Evolutionary conservation across 805 yeast genomes (phyloP).

Genomic region (Yamadazyma akitaensis): DNA sequence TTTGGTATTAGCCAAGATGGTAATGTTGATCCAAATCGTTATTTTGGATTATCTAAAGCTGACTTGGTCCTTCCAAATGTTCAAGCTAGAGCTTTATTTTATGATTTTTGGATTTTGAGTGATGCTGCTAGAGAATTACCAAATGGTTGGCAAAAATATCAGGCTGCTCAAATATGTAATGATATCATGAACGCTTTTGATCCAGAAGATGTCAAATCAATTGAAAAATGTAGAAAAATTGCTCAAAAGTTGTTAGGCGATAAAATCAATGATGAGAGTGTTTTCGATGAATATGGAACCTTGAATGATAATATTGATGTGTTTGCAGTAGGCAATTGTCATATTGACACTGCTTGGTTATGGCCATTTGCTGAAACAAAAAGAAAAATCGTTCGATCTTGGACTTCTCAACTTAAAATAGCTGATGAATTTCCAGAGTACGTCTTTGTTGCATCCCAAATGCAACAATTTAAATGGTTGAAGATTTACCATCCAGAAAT

Average conservation of each 20-base stretch:
- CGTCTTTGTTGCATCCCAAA: constrained; percentile 91
- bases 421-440: constrained; percentile 90
- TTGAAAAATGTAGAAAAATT: constrained; percentile 61
- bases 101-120: constrained; percentile 84
- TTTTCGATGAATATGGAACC: constrained; percentile 36
- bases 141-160: constrained; percentile 70
- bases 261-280: constrained; percentile 61
- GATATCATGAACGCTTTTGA: constrained; percentile 83
- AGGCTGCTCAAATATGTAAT: constrained; percentile 77
- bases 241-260: constrained; percentile 65
- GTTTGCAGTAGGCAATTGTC: constrained; percentile 90
- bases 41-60: constrained; percentile 63
- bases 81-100: constrained; percentile 71
- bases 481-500: constrained; percentile 81
- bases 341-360: constrained; percentile 97
- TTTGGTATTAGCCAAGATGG: constrained; percentile 67
- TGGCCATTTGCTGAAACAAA: constrained; percentile 99
- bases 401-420: constrained; percentile 88
- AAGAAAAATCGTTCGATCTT: constrained; percentile 87
- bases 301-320: constrained; percentile 52
- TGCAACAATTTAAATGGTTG: constrained; percentile 94
- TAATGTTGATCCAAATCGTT: constrained; percentile 65
- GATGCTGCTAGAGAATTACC: constrained; percentile 89
- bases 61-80: constrained; percentile 80
- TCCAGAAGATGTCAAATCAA: constrained; percentile 55